Evolutionary conservation across 1,284 basidiomycete species (phyloP).

Genomic region (Ceratobasidium sp.): DNA sequence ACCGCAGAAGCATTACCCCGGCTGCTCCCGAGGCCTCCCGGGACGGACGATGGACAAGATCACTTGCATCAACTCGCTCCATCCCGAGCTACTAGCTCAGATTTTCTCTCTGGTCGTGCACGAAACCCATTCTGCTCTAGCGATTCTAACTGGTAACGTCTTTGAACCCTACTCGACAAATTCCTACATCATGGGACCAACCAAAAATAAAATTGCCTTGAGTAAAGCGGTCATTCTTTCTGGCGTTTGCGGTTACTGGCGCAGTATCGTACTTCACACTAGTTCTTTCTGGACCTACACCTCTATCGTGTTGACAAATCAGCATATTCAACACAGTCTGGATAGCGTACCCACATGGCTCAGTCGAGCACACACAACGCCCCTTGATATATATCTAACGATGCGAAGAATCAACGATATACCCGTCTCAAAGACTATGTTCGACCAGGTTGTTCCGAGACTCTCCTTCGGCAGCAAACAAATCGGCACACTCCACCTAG

Average conservation of each 20-base stretch:
- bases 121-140: too few species aligned
- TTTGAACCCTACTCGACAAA: background rate
- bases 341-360: background rate
- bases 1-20: too few species aligned
- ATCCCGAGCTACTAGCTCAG: slow-evolving; percentile 8
- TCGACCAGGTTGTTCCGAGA: too few species aligned
- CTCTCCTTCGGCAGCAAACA: too few species aligned
- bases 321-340: background rate
- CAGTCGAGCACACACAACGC: slow-evolving; percentile 1
- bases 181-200: too few species aligned
- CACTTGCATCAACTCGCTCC: slow-evolving; percentile 6
- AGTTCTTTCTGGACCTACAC: slow-evolving; percentile 12
- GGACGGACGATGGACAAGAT: too few species aligned
- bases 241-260: slow-evolving; percentile 23
- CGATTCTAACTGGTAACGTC: background rate
- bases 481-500: too few species aligned
- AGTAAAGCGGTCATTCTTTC: background rate
- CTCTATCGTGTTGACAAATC: background rate
- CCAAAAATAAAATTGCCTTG: too few species aligned
- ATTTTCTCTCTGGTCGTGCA: background rate
- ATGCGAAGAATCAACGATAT: too few species aligned
- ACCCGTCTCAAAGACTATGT: too few species aligned
- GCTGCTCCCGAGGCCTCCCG: too few species aligned
- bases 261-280: background rate
- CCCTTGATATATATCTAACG: background rate